Conservation (phyloP, 2,329 filamentous ascomycete species). For the Aspergillus sp. region DNA sequence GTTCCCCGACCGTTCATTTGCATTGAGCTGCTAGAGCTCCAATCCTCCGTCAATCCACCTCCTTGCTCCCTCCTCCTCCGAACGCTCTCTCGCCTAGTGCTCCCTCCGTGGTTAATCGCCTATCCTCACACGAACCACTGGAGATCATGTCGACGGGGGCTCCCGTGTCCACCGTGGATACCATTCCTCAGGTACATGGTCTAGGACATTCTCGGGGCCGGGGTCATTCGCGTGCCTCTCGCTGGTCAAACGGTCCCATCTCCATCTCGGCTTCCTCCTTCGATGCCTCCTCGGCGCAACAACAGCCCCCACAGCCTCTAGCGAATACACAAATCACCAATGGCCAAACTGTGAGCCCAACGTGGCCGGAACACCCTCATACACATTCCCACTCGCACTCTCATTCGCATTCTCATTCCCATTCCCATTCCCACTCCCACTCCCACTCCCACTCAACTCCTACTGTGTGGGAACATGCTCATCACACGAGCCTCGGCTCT, state of each 20-base stretch:
- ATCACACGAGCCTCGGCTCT: background rate
- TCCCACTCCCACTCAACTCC: constrained; percentile 3
- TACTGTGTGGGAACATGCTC: background rate
- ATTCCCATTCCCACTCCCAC: no score
- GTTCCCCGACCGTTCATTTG: constrained; percentile 16
- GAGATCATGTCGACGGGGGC: constrained; percentile 39
- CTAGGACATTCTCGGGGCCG: constrained; percentile 34
- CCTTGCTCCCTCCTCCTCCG: constrained; percentile 11
- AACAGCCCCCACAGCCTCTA: constrained; percentile 20
- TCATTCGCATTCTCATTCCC: constrained; percentile 35
- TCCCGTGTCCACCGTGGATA: constrained; percentile 33
- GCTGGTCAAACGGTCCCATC: constrained; percentile 32
- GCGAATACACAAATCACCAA: constrained; percentile 24
- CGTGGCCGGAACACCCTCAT: constrained; percentile 36
- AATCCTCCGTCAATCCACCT: constrained; percentile 4
- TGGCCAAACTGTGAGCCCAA: constrained; percentile 28
- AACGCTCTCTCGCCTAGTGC: constrained; percentile 16
- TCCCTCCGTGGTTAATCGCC: constrained; percentile 4
- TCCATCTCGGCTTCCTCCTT: constrained; percentile 27
- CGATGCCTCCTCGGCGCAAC: constrained; percentile 21
- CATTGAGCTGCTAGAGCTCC: constrained; percentile 25
- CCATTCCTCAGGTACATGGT: constrained; percentile 29
- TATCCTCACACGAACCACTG: constrained; percentile 12
- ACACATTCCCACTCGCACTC: constrained; percentile 41
- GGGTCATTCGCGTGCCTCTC: constrained; percentile 39